Evolutionary conservation across 768 basidiomycete genomes (phyloP), one percentile per base, ranked within the genome.

Genomic region (Leccinellum luteum): DNA sequence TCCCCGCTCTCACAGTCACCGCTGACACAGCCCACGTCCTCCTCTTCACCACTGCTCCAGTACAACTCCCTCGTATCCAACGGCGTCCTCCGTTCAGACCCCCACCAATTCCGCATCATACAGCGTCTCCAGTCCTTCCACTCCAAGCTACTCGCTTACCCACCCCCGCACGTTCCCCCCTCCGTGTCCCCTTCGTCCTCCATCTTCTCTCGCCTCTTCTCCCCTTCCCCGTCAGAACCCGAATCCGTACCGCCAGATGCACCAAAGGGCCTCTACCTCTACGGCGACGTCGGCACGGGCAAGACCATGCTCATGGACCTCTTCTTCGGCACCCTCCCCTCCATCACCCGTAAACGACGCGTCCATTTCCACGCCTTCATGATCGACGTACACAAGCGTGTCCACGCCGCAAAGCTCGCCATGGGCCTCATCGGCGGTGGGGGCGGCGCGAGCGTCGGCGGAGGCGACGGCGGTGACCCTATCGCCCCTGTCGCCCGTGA

Each of bases 221-320:
- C 66, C 34, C 63, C 55, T 28, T 58, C 65, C 34, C 63, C 55
- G 27, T 58, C 65, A 12, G 59, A 60, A 10, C 61, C 64, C 8
- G 58, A 64, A 3, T 48, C 69, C 3, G 78, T 81, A 8, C 83
- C 83, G 1, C 75, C 78, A 28, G 71, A 79, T 49, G 81, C 83
- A 1, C 94, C 93, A 4, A 90, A 89, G 65, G 93, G 96, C 10
- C 80, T 98, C 30, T 98, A 99, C 75, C 86, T 99, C 19, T 94
- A 91, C 69, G 97, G 96, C 31, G 91, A 94, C 64, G 97, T 99
- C 58, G 96, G 96, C 2, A 97, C 96, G 9, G 96, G 97, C 14
- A 98, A 98, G 78, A 90, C 90, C 0, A 98, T 98, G 95, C 86
- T 99, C 60, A 99, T 99, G 97, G 97, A 99, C 73, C 79, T 99